Evolutionary conservation across 257 asterid genomes (phyloP).

Genomic region (Cynanchum wilfordii): DNA sequence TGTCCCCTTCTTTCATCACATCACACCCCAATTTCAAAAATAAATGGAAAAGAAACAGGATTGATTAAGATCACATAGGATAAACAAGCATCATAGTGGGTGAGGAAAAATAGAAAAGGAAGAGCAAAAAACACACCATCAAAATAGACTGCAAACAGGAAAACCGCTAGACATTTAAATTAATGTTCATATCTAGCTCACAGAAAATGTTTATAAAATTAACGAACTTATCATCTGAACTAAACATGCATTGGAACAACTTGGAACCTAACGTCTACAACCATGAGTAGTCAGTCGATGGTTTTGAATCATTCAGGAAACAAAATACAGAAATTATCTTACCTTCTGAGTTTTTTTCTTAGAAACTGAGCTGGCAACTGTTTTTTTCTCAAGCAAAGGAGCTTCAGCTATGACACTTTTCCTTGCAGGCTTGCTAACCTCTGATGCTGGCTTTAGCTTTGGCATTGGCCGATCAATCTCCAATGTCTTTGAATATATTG

Average conservation of each 20-base stretch:
- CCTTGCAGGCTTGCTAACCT: slow-evolving; percentile 54
- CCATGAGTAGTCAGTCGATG: not conserved
- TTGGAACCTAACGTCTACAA: not conserved
- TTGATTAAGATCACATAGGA: not conserved
- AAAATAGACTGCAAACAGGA: not conserved
- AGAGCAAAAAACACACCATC: not conserved
- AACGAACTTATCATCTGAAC: not conserved
- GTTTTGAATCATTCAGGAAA: slow-evolving; percentile 4
- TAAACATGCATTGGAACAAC: not conserved
- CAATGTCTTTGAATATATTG: slow-evolving; percentile 40
- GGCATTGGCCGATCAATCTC: slow-evolving; percentile 43
- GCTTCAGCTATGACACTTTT: slow-evolving; percentile 60
- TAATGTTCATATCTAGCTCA: not conserved
- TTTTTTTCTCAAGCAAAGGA: slow-evolving; percentile 40
- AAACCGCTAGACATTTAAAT: not conserved
- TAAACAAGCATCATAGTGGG: not conserved
- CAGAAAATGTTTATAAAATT: not conserved
- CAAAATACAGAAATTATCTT: slow-evolving; percentile 18
- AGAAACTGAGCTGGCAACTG: slow-evolving; percentile 33
- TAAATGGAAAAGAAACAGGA: not conserved
- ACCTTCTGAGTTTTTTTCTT: slow-evolving; percentile 67
- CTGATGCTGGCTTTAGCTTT: slow-evolving; percentile 46
- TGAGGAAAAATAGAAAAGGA: too few species aligned
- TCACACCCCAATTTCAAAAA: not conserved
- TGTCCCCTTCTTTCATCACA: too few species aligned